Conservation (phyloP, 148 eudicot species). For the Rheum nobile region DNA sequence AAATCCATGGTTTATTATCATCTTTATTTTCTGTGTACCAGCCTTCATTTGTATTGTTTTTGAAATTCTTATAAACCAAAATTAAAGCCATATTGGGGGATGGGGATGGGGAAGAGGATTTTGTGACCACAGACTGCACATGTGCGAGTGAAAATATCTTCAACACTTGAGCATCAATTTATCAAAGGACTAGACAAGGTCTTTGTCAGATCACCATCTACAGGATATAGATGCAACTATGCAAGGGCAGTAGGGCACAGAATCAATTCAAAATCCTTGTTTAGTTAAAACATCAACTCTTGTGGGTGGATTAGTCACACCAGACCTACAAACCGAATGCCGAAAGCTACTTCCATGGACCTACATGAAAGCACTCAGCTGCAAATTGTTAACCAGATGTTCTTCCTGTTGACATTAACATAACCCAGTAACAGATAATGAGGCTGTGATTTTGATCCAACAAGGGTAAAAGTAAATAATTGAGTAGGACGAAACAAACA, state of each 20-base stretch:
- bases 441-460: not conserved
- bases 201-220: not conserved
- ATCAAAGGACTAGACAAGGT: not conserved
- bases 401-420: not conserved
- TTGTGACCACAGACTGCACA: not conserved
- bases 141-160: not conserved
- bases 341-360: not conserved
- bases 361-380: not conserved
- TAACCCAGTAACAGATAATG: not conserved
- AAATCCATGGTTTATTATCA: too few species aligned
- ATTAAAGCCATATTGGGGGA: not conserved
- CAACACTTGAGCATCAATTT: not conserved
- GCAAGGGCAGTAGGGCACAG: constrained; percentile 2
- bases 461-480: not conserved
- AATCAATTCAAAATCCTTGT: constrained; percentile 2
- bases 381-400: not conserved
- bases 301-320: not conserved
- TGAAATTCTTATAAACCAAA: not conserved
- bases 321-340: not conserved
- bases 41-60: too few species aligned
- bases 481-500: not conserved
- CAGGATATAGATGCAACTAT: not conserved
- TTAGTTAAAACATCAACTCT: not conserved
- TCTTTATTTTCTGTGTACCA: too few species aligned
- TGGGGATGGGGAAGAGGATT: not conserved